Base-by-base conservation (phyloP, 257 asterid species). In the Avicennia marina region DNA sequence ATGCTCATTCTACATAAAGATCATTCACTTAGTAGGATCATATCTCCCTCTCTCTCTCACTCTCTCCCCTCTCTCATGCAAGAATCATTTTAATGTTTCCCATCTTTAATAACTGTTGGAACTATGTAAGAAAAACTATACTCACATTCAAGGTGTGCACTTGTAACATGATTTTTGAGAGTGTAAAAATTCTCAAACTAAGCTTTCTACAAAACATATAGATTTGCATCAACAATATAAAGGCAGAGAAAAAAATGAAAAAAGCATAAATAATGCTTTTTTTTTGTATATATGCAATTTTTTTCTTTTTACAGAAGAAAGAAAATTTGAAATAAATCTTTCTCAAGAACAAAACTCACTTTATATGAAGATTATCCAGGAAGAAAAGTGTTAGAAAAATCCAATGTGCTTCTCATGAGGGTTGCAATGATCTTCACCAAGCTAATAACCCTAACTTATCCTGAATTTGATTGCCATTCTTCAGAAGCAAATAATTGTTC, bases 291-390 rank as follows among this genome's bases (percentile, higher is more conserved):
- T n/a, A n/a, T n/a, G n/a, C n/a, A n/a, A n/a, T n/a, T n/a, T 10
- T 21, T 1, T 32, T 18, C 19, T 43, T 31, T 45, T 13, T 9
- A 33, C 34, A 19, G 12, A 32, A 51, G 21, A 56, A 10, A n/a
- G 44, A 11, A 17, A 2, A 57, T 10, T 11, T 34, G 2, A 31
- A 39, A 5, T 31, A 52, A 7, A 52, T 27, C 18, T 43, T n/a
- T n/a, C 25, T 27, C 7, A 47, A 50, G 60, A 51, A 24, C 29
- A n/a, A 38, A 22, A 44, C 73, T 60, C 16, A 78, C 84, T 63
- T 71, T 62, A 43, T 61, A 64, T 27, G 69, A 57, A 43, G 74
- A 74, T 58, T 10, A 47, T 36, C 82, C 74, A 1, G 76, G 74
- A 9, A 72, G 20, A 47, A 45, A 47, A 17, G 25, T 49, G 49